Conservation (phyloP, 1,139 yeast species). For the Protomyces gravidus region DNA sequence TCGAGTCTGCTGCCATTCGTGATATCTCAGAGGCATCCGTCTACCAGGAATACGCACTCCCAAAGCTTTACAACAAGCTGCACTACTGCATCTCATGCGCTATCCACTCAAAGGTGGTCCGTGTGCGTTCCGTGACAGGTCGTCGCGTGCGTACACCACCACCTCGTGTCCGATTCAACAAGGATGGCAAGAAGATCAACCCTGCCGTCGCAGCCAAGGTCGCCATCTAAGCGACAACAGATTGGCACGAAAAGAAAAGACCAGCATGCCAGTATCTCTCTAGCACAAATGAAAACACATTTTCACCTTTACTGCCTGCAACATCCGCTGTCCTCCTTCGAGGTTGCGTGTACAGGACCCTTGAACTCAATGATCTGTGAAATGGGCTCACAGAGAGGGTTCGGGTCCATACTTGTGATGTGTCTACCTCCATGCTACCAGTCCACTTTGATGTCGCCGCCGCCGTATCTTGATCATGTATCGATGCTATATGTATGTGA, state of each 20-base stretch:
- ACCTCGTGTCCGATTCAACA: conserved; percentile 97
- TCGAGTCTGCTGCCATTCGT: conserved; percentile 84
- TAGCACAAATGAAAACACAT: not conserved
- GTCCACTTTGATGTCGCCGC: not conserved
- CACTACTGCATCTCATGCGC: conserved; percentile 99
- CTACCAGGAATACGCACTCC: conserved; percentile 98
- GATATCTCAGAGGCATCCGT: conserved; percentile 99
- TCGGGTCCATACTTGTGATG: conserved; percentile 6
- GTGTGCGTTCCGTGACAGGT: conserved; percentile 98
- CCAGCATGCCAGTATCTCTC: not conserved
- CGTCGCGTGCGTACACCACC: conserved; percentile 99
- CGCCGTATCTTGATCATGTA: not conserved
- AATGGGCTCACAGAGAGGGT: conserved; percentile 28
- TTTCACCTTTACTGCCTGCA: not conserved
- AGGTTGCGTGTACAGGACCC: conserved; percentile 9
- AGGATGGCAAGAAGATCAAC: conserved; percentile 82
- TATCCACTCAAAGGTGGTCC: conserved; percentile 98
- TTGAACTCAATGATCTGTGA: conserved; percentile 26
- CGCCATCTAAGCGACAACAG: not conserved
- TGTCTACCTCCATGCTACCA: not conserved
- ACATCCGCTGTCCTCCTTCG: not conserved
- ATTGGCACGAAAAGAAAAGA: too few relatives aligned
- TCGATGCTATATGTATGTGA: too few relatives aligned
- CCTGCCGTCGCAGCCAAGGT: conserved; percentile 86
- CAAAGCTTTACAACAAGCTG: conserved; percentile 98